Conservation (phyloP, 2,329 filamentous ascomycete species). For the Chaetothyriales sp. region DNA sequence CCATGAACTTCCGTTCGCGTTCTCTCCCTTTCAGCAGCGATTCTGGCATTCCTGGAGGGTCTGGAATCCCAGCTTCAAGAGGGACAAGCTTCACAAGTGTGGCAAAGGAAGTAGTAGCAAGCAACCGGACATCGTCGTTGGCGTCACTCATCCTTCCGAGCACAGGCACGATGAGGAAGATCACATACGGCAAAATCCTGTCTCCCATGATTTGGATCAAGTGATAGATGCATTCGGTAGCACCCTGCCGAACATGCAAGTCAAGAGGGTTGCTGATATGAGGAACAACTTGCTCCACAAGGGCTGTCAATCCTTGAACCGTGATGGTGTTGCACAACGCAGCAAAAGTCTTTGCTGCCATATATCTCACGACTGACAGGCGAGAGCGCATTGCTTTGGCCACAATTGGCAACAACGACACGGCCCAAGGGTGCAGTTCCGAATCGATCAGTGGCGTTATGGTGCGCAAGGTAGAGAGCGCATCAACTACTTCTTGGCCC, state of each 20-base stretch:
- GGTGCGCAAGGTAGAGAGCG: slow-evolving; percentile 79
- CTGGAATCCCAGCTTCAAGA: slow-evolving; percentile 89
- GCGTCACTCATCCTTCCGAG: slow-evolving; percentile 97
- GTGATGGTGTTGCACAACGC: slow-evolving; percentile 95
- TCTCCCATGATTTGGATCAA: slow-evolving; percentile 98
- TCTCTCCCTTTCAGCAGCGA: slow-evolving; percentile 81
- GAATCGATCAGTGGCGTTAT: slow-evolving; percentile 77
- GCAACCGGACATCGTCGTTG: slow-evolving; percentile 82
- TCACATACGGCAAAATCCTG: slow-evolving; percentile 86
- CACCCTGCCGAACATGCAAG: slow-evolving; percentile 76
- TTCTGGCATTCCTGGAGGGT: slow-evolving; percentile 81
- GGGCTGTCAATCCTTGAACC: slow-evolving; percentile 84
- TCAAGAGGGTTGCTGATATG: slow-evolving; percentile 84
- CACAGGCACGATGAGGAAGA: slow-evolving; percentile 95
- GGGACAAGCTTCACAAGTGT: slow-evolving; percentile 94
- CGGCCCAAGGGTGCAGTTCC: slow-evolving; percentile 62
- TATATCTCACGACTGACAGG: slow-evolving; percentile 86
- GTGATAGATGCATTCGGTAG: slow-evolving; percentile 90
- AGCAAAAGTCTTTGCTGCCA: slow-evolving; percentile 91
- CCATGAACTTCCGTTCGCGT: slow-evolving; percentile 87
- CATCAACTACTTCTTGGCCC: slow-evolving; percentile 88
- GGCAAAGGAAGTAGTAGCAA: slow-evolving; percentile 92
- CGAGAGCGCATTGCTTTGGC: slow-evolving; percentile 76
- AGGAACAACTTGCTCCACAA: slow-evolving; percentile 84
- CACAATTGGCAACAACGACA: slow-evolving; percentile 69